phyloP scores from a whole-genome alignment of 441 rosid species.

The Euphorbia schlechtendalii region DNA sequence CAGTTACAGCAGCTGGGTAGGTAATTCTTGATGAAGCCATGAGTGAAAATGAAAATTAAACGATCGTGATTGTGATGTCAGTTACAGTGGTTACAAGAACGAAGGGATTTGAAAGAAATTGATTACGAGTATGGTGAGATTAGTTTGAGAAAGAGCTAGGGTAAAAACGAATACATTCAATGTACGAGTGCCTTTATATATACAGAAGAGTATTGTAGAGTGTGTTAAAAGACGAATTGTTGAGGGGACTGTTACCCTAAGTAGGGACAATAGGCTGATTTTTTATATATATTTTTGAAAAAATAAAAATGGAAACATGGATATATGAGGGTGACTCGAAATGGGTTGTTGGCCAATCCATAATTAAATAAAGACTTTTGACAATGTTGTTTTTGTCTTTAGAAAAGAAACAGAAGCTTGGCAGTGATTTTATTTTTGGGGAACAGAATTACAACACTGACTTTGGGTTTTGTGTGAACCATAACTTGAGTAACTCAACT shows the following conservation, averaged over 20 bases:
- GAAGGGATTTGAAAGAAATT: background rate
- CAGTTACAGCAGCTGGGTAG: slow-evolving; percentile 19
- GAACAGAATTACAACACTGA: slow-evolving; percentile 3
- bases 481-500: slow-evolving; percentile 9
- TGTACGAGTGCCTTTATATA: background rate
- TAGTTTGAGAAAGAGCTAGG: no score
- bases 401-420: background rate
- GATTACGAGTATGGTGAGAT: no score
- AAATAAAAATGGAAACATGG: background rate
- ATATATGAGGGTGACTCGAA: slow-evolving; percentile 20
- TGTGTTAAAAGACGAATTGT: background rate
- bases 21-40: slow-evolving; percentile 31
- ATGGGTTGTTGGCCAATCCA: slow-evolving; percentile 27
- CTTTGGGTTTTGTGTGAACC: slow-evolving; percentile 18
- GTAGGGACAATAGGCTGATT: slow-evolving; percentile 10
- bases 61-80: slow-evolving; percentile 3
- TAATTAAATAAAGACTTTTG: slow-evolving; percentile 7
- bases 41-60: background rate
- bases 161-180: no score
- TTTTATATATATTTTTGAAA: background rate
- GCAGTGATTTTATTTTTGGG: background rate
- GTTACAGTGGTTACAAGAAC: slow-evolving; percentile 11
- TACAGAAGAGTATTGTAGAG: slow-evolving; percentile 6
- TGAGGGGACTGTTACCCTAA: slow-evolving; percentile 4
- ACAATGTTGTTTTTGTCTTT: slow-evolving; percentile 1